A percentile compares a stretch with the other conserved stretches of the same genome.
Conservation (phyloP, 768 basidiomycete species). For the Boletus bicolor region DNA sequence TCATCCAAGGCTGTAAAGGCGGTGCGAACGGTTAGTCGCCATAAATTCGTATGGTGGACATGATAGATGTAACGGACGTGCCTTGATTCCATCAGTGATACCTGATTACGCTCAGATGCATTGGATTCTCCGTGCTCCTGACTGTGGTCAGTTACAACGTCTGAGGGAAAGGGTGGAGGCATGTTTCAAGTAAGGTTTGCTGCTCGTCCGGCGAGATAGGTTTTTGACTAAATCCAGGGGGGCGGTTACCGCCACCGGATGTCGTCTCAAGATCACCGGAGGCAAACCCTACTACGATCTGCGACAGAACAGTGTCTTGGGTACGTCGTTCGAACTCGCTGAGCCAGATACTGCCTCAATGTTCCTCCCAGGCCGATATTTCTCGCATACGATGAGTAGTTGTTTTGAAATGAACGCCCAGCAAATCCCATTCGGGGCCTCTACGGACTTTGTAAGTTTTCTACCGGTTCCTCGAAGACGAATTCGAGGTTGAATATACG, state of each 20-base stretch:
- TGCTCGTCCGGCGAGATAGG: not conserved
- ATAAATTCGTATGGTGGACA: not conserved
- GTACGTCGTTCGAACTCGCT: slow-evolving; percentile 31
- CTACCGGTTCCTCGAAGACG: not conserved
- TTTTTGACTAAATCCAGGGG: slow-evolving; percentile 43
- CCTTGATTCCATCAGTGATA: slow-evolving; percentile 51
- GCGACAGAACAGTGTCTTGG: slow-evolving; percentile 54
- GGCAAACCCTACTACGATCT: slow-evolving; percentile 52
- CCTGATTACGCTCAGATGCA: slow-evolving; percentile 78
- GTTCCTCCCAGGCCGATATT: slow-evolving; percentile 46
- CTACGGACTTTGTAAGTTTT: slow-evolving; percentile 72
- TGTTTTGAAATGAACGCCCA: slow-evolving; percentile 42
- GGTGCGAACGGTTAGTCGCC: slow-evolving; percentile 57
- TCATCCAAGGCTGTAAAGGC: slow-evolving; percentile 68
- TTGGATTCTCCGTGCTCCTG: slow-evolving; percentile 71
- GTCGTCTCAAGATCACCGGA: slow-evolving; percentile 45
- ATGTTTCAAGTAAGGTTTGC: slow-evolving; percentile 63
- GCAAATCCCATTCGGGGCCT: slow-evolving; percentile 48
- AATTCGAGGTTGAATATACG: not conserved
- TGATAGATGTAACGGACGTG: not conserved
- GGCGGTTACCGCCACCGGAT: slow-evolving; percentile 61
- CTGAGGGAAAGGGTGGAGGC: slow-evolving; percentile 59
- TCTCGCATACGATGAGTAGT: slow-evolving; percentile 43
- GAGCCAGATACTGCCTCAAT: not conserved
- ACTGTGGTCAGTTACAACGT: slow-evolving; percentile 48